phyloP scores from a whole-genome alignment of 352 stramenopile species.

The Aphanomyces invadans region DNA sequence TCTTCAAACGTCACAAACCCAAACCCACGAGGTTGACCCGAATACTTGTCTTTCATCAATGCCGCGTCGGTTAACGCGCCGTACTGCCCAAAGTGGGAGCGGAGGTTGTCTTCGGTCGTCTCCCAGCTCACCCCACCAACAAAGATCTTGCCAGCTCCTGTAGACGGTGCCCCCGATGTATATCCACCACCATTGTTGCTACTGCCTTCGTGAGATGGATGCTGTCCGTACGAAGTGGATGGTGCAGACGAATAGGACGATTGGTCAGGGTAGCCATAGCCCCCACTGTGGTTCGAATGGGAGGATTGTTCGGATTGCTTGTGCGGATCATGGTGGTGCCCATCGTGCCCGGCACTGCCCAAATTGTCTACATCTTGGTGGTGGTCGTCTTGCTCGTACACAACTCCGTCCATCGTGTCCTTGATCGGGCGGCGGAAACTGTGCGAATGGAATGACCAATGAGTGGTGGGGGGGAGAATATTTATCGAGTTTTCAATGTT shows the following conservation, averaged over 20 bases:
- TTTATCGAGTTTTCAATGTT: too few species aligned
- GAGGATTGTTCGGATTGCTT: not conserved
- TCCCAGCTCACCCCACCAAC: slow-evolving; percentile 88
- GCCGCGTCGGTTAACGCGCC: slow-evolving; percentile 77
- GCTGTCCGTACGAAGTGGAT: not conserved
- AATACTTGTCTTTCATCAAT: slow-evolving; percentile 92
- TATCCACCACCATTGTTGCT: not conserved
- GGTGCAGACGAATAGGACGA: not conserved
- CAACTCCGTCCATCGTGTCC: slow-evolving; percentile 22
- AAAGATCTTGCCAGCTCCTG: slow-evolving; percentile 76
- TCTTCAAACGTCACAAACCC: slow-evolving; percentile 92
- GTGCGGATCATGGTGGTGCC: not conserved
- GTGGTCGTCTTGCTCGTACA: slow-evolving; percentile 25
- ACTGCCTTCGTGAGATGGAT: not conserved
- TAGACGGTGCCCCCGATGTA: not conserved
- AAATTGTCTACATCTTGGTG: slow-evolving; percentile 12
- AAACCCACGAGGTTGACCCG: slow-evolving; percentile 85
- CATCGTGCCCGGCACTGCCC: not conserved
- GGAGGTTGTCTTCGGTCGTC: slow-evolving; percentile 88
- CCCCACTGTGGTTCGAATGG: not conserved
- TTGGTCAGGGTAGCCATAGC: slow-evolving; percentile 11
- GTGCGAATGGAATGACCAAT: not conserved
- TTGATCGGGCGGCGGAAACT: not conserved
- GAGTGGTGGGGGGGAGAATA: not conserved
- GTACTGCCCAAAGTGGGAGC: slow-evolving; percentile 85